Evolutionary conservation across 1,284 basidiomycete genomes (phyloP), one percentile per base, ranked within the genome.

Genomic region (Rhodotorula sp.): DNA sequence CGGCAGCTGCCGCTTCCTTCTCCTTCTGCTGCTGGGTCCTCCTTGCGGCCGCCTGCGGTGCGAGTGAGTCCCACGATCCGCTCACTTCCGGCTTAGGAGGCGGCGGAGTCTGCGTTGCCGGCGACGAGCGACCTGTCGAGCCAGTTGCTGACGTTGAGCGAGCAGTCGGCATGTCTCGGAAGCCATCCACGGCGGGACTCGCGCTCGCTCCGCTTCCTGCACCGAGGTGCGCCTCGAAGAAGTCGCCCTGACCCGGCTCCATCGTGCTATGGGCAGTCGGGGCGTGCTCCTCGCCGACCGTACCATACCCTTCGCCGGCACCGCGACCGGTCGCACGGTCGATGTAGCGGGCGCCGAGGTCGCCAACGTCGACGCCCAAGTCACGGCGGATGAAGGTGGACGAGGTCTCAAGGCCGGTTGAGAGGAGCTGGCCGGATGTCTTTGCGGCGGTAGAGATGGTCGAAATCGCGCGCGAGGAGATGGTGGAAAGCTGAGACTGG

Each of bases 301-400:
- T 37, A 4, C 59, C 71, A 50, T 75, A 75, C 9, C 71, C 69
- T 28, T 67, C 65, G 0, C 69, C 71, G 1, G 65, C 58, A 1
- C 74, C 70, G 40, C 70, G 28, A 0, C 75, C 74, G 7, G 73
- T 69, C 47, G 57, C 61, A 16, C 68, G 69, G 16, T 76, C 74
- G 24, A 77, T 47, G 64, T 70, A 73, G 24, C 60, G 46, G 0
- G 71, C 74, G 37, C 73, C 74, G 22, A 76, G 86, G 75, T 85
- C 86, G 44, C 85, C 90, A 24, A 92, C 89, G 78, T 92, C 89
- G 2, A 92, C 87, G 22, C 91, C 90, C 59, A 91, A 82, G 76
- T 88, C 86, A 52, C 82, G 78, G 80, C 86, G 88, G 37, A 87
- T 85, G 88, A 89, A 90, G 73, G 87, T 83, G 76, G 65, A 58